Base-by-base conservation (phyloP, 164 flowering plant genomes). In the Vitis rupestris region DNA sequence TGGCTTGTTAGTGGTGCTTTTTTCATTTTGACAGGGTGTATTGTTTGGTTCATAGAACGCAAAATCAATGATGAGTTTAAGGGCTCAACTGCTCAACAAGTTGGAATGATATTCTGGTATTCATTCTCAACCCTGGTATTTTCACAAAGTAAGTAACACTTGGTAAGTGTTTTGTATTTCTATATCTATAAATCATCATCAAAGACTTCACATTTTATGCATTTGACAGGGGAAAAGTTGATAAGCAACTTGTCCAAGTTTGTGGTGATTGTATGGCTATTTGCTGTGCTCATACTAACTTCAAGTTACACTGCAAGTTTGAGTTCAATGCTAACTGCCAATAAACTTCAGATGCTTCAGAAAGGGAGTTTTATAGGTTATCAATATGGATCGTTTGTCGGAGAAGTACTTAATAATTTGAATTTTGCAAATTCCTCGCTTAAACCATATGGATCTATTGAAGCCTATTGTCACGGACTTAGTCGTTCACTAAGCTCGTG, bases 301-400 rank as follows among this genome's bases (percentile, higher is more conserved):
- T 70, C 76, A 27, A 79, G 72, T 16, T 79, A 79, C 61, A 73
- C 79, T 8, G 80, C 82, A 11, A 74, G 55, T 31, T 55, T 80
- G 59, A 55, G 67, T 11, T 73, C 82, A 3, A 29, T 73, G 70
- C 51, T 79, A 12, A 79, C 82, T 0, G 59, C 63, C 10, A 66
- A 67, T 30, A 65, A 63, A 44, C 66, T 75, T 50, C 71, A 70
- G n/a, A 29, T 61, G 9, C 27, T 47, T 6, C 50, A 31, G 29
- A 60, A 31, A 9, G 58, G 54, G 3, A 65, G 62, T 1, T 54
- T 23, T 19, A 50, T 72, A 27, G 79, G 77, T 0, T 64, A 50
- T 37, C 71, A 65, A 12, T 2, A 2, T 2, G 63, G 63, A 3
- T 44, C 27, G 27, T 23, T 60, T 29, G 7, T 58, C 3, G 7